Evolutionary conservation across 2,329 filamentous ascomycete species (phyloP), one percentile per base, ranked within the genome.

Genomic region (Fusarium torreyae): DNA sequence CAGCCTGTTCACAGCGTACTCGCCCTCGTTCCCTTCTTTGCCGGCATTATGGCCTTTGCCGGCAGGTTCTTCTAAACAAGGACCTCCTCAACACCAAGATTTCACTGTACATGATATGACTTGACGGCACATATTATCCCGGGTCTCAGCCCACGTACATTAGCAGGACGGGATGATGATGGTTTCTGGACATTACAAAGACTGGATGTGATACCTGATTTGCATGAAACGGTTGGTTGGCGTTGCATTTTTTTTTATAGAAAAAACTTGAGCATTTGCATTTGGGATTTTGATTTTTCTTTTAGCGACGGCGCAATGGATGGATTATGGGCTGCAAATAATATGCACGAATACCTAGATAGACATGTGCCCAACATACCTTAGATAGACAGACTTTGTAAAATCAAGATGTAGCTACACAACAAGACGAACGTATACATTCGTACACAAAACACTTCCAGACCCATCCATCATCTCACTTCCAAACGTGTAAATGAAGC

Each of bases 1-100:
- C 57, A 66, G 9, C 67, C 73, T 20, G 58, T 71, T 26, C 69
- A 75, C 57, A 43, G 72, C 46, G 40, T 75, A 33, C 63, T 75
- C 45, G 50, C 77, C 50, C 55, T 77, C 52, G 43, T 67, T 17
- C 74, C 75, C 22, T 67, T 80, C 53, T 53, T 75, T 1, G 71
- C 67, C n/a, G 75, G 75, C 49, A 53, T 73, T 17, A 31, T 74
- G 59, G 42, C 67, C 10, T 68, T 79, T 58, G 63, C 68, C 24
- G 72, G 68, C 43, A 52, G 71, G 45, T 57, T 74, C 42, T 61
- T 73, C 26, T 74, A 49, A 57, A 63, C 46, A 48, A 66, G 15
- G 53, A 39, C 26, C 62, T 20, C 7, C n/a, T 18, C 24, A 9
- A 18, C 28, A 26, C 40, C 33, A 34, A 24, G 38, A 28, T 26